Percentiles rank a stretch among this genome's conserved stretches.
These are phyloP conservation scores for Pichia sp. DNA, from an alignment of 1,139 yeast species.

Conservation along the genomic window DNA sequence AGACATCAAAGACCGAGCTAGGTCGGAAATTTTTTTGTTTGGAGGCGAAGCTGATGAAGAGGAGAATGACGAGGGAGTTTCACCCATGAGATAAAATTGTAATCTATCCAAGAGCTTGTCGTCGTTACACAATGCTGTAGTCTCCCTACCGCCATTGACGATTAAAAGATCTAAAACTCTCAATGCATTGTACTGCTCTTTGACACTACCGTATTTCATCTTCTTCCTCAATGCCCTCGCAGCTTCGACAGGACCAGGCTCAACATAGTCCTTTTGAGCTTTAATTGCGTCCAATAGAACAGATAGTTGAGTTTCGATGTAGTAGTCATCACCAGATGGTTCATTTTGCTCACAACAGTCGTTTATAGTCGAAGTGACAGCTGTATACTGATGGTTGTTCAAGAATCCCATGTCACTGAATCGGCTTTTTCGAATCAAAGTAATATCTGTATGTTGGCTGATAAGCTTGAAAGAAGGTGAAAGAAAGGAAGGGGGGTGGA, in stretches of 20 bases:
- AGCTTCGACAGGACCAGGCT: slow-evolving; percentile 67
- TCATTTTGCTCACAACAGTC: slow-evolving; percentile 40
- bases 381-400: slow-evolving; percentile 48
- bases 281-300: slow-evolving; percentile 45
- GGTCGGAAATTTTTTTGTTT: slow-evolving; percentile 38
- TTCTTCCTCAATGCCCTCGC: slow-evolving; percentile 88
- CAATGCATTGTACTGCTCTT: slow-evolving; percentile 63
- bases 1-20: slow-evolving; percentile 40
- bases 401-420: slow-evolving; percentile 40
- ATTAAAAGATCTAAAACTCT: slow-evolving; percentile 70
- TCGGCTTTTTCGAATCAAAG: not conserved
- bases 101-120: slow-evolving; percentile 66
- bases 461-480: not conserved
- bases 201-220: slow-evolving; percentile 72
- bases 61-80: slow-evolving; percentile 30
- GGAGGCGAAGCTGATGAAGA: slow-evolving; percentile 27
- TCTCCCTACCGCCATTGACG: slow-evolving; percentile 61
- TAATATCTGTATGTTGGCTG: not conserved
- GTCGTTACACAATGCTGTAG: slow-evolving; percentile 58
- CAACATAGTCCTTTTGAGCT: slow-evolving; percentile 33
- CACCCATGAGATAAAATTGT: slow-evolving; percentile 42
- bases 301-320: slow-evolving; percentile 41
- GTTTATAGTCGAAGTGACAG: slow-evolving; percentile 51
- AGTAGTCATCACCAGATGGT: slow-evolving; percentile 31
- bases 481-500: too few relatives aligned